Evolutionary conservation across 768 basidiomycete species (phyloP).

Genomic region (Baorangia bicolor): DNA sequence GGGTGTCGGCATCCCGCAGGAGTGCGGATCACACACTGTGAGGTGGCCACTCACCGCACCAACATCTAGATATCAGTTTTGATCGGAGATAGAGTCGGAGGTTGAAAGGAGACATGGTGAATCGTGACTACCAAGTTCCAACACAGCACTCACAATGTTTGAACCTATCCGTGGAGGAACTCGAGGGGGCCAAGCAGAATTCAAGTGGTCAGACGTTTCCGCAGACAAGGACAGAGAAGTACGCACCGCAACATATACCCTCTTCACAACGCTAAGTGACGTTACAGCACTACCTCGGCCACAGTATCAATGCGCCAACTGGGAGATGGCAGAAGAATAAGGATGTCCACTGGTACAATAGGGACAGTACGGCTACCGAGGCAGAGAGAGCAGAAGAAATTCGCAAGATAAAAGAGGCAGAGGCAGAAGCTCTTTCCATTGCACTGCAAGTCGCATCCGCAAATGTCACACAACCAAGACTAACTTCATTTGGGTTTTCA

Average conservation of each 20-base stretch:
- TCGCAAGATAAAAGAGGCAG: constrained; percentile 76
- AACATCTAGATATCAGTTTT: constrained; percentile 18
- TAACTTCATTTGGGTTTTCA: constrained; percentile 32
- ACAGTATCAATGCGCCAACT: constrained; percentile 92
- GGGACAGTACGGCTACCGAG: constrained; percentile 49
- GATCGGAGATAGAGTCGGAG: constrained; percentile 23
- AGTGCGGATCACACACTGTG: constrained; percentile 20
- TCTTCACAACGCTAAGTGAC: not conserved
- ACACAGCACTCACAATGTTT: constrained; percentile 46
- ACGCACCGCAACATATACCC: constrained; percentile 7
- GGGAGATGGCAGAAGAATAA: constrained; percentile 98
- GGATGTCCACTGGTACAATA: constrained; percentile 93
- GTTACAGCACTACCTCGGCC: constrained; percentile 86
- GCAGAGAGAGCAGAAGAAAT: constrained; percentile 70
- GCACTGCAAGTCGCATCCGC: constrained; percentile 60
- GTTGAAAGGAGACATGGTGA: constrained; percentile 1
- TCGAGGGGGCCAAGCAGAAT: constrained; percentile 86
- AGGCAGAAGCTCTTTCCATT: constrained; percentile 82
- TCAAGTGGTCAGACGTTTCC: constrained; percentile 89
- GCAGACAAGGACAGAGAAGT: constrained; percentile 95
- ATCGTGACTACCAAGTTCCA: not conserved
- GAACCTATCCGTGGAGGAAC: constrained; percentile 88
- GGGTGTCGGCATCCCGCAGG: constrained; percentile 21
- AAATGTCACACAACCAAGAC: not conserved
- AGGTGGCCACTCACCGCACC: not conserved